These are phyloP conservation scores for Castanea crenata DNA, from an alignment of 306 rosid genomes.

Conservation along the genomic window DNA sequence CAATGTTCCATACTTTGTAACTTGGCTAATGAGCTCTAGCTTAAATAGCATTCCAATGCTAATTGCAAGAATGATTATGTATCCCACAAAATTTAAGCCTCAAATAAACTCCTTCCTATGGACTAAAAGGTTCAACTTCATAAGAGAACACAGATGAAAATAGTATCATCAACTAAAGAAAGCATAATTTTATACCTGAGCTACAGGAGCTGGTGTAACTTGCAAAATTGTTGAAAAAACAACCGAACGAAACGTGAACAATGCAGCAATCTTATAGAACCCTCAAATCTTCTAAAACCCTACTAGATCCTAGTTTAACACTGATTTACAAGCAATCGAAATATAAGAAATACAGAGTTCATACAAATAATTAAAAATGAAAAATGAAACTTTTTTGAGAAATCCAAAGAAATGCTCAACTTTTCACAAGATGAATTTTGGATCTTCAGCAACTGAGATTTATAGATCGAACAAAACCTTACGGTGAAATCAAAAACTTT, in stretches of 20 bases:
- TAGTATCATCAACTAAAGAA: neutral
- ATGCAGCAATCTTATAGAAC: neutral
- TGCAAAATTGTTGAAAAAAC: constrained; percentile 11
- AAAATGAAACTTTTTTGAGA: neutral
- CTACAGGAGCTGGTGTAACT: constrained; percentile 19
- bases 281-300: neutral
- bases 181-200: neutral
- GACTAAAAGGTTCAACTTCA: neutral
- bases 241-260: neutral
- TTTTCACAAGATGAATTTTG: neutral
- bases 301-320: neutral
- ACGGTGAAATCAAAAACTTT: neutral
- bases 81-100: neutral
- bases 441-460: neutral
- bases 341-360: neutral
- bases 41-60: no score
- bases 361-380: neutral
- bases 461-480: neutral
- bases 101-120: neutral
- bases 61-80: neutral
- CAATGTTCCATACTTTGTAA: neutral
- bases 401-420: neutral
- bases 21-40: no score
- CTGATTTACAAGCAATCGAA: neutral
- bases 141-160: neutral